Base-by-base conservation (phyloP, 345 rosid species). In the Linum tenue region DNA sequence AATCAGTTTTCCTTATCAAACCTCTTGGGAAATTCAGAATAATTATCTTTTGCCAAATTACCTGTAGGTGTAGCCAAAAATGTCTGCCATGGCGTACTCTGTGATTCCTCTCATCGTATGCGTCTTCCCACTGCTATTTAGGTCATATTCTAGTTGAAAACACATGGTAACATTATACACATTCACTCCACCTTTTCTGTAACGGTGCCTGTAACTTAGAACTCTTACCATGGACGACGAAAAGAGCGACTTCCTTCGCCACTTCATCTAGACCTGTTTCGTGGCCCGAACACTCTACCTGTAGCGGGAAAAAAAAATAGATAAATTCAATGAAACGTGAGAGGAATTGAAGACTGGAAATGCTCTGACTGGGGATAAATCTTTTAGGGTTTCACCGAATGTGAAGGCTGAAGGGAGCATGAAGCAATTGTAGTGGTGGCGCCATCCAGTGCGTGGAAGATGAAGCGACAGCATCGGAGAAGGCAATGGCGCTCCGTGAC, bases 71-170 rank as follows among this genome's bases (percentile, higher is more conserved):
- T 78, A 81, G 37, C 74, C 72, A 73, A 73, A 88, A 39, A 88
- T 72, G 72, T 88, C 95, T 36, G 72, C 63, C 5, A 81, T 70
- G 35, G 89, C 91, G 55, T 56, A 70, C 58, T 78, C 70, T 9
- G 87, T 88, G 48, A 88, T 77, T 39, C 89, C 91, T 16, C 70
- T 56, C 95, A 88, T 88, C 5, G 95, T 87, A 10, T 80, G 85
- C 43, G 95, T 87, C 73, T 87, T 87, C 51, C 95, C 91, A 63
- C 91, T 88, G 68, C 86, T 84, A 15, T 91, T 88, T 66, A 85
- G 95, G 40, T 91, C 95, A 64, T 88, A 88, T 78, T 72, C 76
- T 88, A 1, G 91, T 91, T 88, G 83, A 48, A 64, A 37, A 71
- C 56, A 64, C 62, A 65, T 64, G 39, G 43, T 53, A 15, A 14